Conservation (phyloP, 2,329 filamentous ascomycete species). For the Sordariomycetes sp. region DNA sequence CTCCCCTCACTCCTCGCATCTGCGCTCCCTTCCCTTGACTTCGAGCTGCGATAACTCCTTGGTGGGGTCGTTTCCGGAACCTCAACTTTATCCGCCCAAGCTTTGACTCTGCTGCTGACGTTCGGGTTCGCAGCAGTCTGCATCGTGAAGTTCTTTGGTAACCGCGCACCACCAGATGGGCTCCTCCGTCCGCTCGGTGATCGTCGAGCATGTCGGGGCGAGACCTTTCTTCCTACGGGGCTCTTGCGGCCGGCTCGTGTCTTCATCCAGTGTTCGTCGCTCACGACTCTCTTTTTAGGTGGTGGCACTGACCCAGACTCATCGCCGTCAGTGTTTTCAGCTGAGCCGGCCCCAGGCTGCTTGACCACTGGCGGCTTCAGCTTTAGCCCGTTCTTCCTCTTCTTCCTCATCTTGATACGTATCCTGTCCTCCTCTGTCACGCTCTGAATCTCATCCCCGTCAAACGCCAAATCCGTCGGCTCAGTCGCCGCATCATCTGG, state of each 20-base stretch:
- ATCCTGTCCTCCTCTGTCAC: slow-evolving; percentile 53
- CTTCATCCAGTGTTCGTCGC: slow-evolving; percentile 83
- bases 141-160: slow-evolving; percentile 51
- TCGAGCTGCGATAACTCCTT: slow-evolving; percentile 25
- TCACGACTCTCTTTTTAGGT: slow-evolving; percentile 86
- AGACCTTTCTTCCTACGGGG: slow-evolving; percentile 30
- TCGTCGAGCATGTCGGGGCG: slow-evolving; percentile 17
- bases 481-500: slow-evolving; percentile 45
- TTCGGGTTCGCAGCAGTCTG: slow-evolving; percentile 44
- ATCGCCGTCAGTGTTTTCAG: slow-evolving; percentile 16
- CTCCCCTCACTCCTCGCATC: slow-evolving; percentile 16
- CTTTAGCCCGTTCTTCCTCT: slow-evolving; percentile 23
- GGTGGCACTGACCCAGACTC: slow-evolving; percentile 40
- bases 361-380: slow-evolving; percentile 11
- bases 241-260: slow-evolving; percentile 42
- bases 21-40: slow-evolving; percentile 19
- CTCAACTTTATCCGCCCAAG: slow-evolving; percentile 51
- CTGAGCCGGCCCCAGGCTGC: slow-evolving; percentile 7
- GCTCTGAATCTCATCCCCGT: slow-evolving; percentile 45
- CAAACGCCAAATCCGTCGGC: slow-evolving; percentile 52
- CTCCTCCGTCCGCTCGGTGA: too few relatives aligned
- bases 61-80: slow-evolving; percentile 29
- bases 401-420: slow-evolving; percentile 44
- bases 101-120: slow-evolving; percentile 49
- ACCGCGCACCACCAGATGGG: slow-evolving; percentile 14